Evolutionary conservation across 2,329 filamentous ascomycete species (phyloP).

Genomic region (Pseudogymnoascus sp.): DNA sequence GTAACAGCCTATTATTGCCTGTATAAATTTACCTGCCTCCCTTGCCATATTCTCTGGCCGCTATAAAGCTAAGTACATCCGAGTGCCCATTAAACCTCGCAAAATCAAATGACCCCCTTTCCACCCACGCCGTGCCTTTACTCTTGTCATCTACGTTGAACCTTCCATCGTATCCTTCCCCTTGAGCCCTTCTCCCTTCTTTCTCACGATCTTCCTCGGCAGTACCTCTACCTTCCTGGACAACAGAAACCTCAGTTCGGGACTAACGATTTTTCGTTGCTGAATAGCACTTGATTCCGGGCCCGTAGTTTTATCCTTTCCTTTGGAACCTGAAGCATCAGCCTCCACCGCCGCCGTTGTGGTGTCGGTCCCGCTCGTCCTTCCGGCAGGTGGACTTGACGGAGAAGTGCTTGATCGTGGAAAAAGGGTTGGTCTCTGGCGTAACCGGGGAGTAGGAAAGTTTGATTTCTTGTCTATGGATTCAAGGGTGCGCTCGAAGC

Average conservation of each 20-base stretch:
- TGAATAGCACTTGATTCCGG: constrained; percentile 1
- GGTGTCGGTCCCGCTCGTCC: constrained; percentile 31
- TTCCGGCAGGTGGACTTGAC: constrained; percentile 10
- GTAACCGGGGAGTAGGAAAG: constrained; percentile 56
- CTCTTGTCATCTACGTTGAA: neutral
- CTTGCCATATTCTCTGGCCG: neutral
- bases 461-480: constrained; percentile 86
- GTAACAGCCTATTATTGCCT: neutral
- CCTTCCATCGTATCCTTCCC: constrained; percentile 1
- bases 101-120: neutral
- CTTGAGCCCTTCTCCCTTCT: constrained; percentile 25
- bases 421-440: constrained; percentile 17
- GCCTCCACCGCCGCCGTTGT: constrained; percentile 22
- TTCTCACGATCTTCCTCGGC: constrained; percentile 27
- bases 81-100: neutral
- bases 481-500: constrained; percentile 83
- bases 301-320: constrained; percentile 20
- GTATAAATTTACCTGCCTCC: neutral
- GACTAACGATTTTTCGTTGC: constrained; percentile 47
- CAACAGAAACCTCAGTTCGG: constrained; percentile 55
- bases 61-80: neutral
- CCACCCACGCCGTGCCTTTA: neutral
- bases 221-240: constrained; percentile 46
- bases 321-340: constrained; percentile 22
- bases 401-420: constrained; percentile 9